Evolutionary conservation across 2,329 filamentous ascomycete species (phyloP).

Genomic region (Drechslerella dactyloides): DNA sequence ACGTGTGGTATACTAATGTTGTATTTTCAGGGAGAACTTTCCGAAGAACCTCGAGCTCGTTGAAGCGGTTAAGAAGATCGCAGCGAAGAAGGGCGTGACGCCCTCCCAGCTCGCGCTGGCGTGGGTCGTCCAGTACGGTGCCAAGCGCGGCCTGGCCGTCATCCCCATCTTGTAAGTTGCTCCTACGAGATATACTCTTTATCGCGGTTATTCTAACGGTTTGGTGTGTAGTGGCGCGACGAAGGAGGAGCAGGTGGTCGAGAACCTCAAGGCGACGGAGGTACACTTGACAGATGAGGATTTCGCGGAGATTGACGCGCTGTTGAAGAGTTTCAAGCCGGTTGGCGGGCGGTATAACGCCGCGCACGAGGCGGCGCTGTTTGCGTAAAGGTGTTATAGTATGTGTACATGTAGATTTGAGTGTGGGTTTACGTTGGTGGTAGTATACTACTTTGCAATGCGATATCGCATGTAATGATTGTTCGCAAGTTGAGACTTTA

Average conservation of each 20-base stretch:
- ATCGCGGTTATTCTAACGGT: background rate
- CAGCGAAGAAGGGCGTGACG: constrained; percentile 67
- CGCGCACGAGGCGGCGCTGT: constrained; percentile 39
- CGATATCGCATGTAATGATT: no score
- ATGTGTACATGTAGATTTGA: background rate
- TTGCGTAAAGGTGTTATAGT: constrained; percentile 8
- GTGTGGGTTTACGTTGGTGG: background rate
- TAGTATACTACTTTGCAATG: no score
- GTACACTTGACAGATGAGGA: constrained; percentile 61
- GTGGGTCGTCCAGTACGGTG: constrained; percentile 66
- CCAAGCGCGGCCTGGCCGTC: constrained; percentile 63
- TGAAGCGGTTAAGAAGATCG: constrained; percentile 65
- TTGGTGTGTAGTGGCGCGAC: constrained; percentile 59
- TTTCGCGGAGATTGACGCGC: constrained; percentile 62
- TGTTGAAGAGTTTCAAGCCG: constrained; percentile 62
- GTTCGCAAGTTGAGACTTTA: no score
- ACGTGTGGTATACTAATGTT: no score
- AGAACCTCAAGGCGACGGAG: constrained; percentile 65
- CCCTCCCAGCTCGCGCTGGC: constrained; percentile 70
- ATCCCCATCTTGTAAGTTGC: constrained; percentile 69
- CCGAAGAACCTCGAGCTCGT: constrained; percentile 70
- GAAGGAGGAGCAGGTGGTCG: constrained; percentile 64
- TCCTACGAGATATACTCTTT: background rate
- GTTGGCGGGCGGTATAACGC: constrained; percentile 63
- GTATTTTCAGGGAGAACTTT: constrained; percentile 62